Conservation (phyloP, 768 basidiomycete species). For the Podaxis carcinomalis region DNA sequence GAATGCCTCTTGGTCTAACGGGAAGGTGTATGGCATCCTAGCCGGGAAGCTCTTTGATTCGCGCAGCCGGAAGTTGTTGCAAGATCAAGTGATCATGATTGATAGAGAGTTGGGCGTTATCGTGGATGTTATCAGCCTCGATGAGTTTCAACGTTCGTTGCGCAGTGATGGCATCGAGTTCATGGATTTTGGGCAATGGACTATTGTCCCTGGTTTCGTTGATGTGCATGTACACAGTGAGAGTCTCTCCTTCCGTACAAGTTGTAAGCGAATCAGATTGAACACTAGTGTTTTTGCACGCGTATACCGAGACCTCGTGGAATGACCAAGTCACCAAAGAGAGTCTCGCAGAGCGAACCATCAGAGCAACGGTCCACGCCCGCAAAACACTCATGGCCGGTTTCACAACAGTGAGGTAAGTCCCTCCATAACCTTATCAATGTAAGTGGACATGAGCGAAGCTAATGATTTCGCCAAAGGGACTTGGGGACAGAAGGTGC, state of each 20-base stretch:
- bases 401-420: constrained; percentile 58
- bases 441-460: neutral
- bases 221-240: constrained; percentile 54
- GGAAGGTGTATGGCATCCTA: constrained; percentile 22
- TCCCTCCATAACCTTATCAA: neutral
- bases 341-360: constrained; percentile 50
- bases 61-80: constrained; percentile 32
- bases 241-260: constrained; percentile 13
- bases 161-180: constrained; percentile 23
- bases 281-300: constrained; percentile 51
- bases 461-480: constrained; percentile 24
- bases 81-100: constrained; percentile 44
- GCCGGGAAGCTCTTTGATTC: constrained; percentile 54
- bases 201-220: constrained; percentile 54
- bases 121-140: constrained; percentile 30
- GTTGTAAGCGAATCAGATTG: neutral
- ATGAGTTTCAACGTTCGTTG: constrained; percentile 6
- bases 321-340: constrained; percentile 58
- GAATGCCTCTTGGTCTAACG: neutral
- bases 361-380: constrained; percentile 60
- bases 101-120: constrained; percentile 44
- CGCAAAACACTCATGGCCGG: constrained; percentile 54
- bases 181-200: constrained; percentile 42
- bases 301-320: constrained; percentile 59
- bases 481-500: constrained; percentile 71